Base-by-base conservation (phyloP, 2,329 filamentous ascomycete genomes). In the Colletotrichum limetticola region DNA sequence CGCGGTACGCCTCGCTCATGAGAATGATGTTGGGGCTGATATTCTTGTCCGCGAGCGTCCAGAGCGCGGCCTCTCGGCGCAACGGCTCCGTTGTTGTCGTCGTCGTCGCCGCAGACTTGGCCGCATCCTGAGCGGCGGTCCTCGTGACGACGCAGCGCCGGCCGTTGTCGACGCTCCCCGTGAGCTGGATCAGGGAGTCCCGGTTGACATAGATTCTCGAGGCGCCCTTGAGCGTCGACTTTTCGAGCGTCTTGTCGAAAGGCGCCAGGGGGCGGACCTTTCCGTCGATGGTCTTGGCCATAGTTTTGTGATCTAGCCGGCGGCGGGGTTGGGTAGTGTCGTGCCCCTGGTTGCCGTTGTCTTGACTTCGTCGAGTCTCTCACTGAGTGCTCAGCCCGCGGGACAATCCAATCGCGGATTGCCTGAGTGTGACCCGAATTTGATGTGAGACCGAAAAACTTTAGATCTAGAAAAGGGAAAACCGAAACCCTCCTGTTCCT, bases 1-100 rank as follows among this genome's bases (percentile, higher is more conserved):
- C 92, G 74, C 94, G 92, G 66, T 97, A 90, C 6, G 90, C 86
- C 74, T 94, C 92, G 26, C 94, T 92, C 85, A 94, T 90, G 85
- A 95, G 88, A 62, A 93, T 85, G 69, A 94, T 87, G 74, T 92
- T 89, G 76, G 90, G 90, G 78, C 91, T 89, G 76, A 94, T 85
- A 77, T 91, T 91, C 79, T 92, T 88, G 57, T 87, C 86, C 2
- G 86, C 85, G 19, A 87, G 81, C 0, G 85, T 83, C 83, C 87
- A 89, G 1, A 88, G 82, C 35, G 86, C 83, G 5, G 87, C 88
- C 76, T 89, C 85, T 19, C 85, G 82, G 30, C 79, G 78, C 37
- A 76, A 61, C 62, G 77, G 57, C 72, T 78, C 70, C 6, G 37
- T 14, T 37, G 59, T 8, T 26, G 26, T 30, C 32, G 32, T 32